Evolutionary conservation across 805 yeast species (phyloP), one percentile per base, ranked within the genome.

Genomic region (Deakozyma indianensis): DNA sequence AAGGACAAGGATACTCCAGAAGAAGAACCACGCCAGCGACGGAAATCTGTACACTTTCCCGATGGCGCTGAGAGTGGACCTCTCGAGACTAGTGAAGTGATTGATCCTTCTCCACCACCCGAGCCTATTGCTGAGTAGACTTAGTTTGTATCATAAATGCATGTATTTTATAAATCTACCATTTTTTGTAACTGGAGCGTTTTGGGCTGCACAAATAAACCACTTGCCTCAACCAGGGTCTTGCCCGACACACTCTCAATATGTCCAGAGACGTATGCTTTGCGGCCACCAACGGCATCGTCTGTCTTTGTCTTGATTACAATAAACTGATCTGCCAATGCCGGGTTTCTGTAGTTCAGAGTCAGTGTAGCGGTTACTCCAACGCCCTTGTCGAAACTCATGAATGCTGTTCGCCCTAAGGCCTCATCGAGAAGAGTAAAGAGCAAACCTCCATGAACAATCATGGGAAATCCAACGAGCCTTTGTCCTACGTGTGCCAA

Each of bases 161-260:
- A 32, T 32, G n/a, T n/a, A n/a, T n/a, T n/a, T n/a, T n/a, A 32
- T 7, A 32, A 32, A 4, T n/a, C 38, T 11, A 4, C 5, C 18
- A 32, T 11, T n/a, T n/a, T 32, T n/a, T 32, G 9, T 20, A 32
- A 32, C 9, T 7, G 7, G 16, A 32, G 16, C 18, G 7, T 25
- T 25, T 32, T 32, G 38, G 38, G 38, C 38, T 32, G 38, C 11
- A 32, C 38, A 32, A 32, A 32, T n/a, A 32, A n/a, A 7, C 38
- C 38, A 32, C 18, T 32, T 7, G 38, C 38, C 18, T 32, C 38
- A 14, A 32, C 38, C 38, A 32, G 16, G 18, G 18, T 9, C 18
- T 32, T 32, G 18, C 38, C 38, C 38, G 38, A 7, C 5, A n/a
- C 5, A 9, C 20, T 32, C 38, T 32, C 38, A 32, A 32, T 20